Evolutionary conservation across 2,329 filamentous ascomycete species (phyloP), one percentile per base, ranked within the genome.

Genomic region (Trichophyton benhamiae): DNA sequence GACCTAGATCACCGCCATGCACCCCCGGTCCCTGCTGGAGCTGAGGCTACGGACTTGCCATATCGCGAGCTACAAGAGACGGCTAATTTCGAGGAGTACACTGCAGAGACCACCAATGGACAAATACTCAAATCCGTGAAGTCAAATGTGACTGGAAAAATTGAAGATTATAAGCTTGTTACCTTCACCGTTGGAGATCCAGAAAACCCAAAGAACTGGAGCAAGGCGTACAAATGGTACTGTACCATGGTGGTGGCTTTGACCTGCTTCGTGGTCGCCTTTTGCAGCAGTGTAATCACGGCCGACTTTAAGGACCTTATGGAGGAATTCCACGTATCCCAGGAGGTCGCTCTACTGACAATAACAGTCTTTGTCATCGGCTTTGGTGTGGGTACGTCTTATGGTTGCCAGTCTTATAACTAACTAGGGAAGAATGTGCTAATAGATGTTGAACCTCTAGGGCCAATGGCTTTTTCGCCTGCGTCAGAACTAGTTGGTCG

Each of bases 141-240:
- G 66, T 83, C 87, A 2, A 82, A 86, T 57, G 77, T 77, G 0
- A 78, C 76, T 1, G 79, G 80, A 2, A 71, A 76, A 59, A 71
- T 78, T n/a, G 75, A 79, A 65, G 74, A 79, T 33, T 85, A 82
- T 69, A 83, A 85, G 62, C 76, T 88, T 8, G 85, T 88, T 38
- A 87, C 86, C 0, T 95, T 94, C 69, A 82, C 79, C 3, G 80
- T 85, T 2, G 77, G 84, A 62, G 89, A 94, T 70, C 82, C 83
- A 0, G 87, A 86, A 65, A 92, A 92, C 68, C 89, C 89, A 0
- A 92, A 92, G 79, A 94, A 92, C 73, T 94, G 88, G 88, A 83
- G 81, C 61, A 90, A 89, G 72, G 77, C 75, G 0, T 87, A 78
- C 72, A 94, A 91, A 74, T 92, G 89, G 88, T 89, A 86, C 69